Evolutionary conservation across 2,329 filamentous ascomycete genomes (phyloP).

Genomic region (Colletotrichum sp.): DNA sequence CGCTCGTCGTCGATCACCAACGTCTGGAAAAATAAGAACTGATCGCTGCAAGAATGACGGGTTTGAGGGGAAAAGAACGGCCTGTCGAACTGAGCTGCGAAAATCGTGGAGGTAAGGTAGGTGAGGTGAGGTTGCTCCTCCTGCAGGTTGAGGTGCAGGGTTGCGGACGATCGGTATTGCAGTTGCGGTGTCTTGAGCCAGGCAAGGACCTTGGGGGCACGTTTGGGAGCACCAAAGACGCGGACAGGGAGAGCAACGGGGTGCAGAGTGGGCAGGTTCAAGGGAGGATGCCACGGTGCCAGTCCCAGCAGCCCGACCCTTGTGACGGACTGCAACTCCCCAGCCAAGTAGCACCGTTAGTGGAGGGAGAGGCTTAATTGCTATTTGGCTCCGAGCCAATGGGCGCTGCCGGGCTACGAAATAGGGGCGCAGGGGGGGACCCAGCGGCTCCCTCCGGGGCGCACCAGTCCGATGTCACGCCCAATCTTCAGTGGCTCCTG

Average conservation of each 20-base stretch:
- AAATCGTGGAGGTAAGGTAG: not conserved
- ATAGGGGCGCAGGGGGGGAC: slow-evolving; percentile 10
- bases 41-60: not conserved
- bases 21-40: not conserved
- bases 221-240: not conserved
- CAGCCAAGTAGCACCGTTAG: slow-evolving; percentile 6
- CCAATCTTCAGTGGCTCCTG: slow-evolving; percentile 5
- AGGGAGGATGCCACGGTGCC: not conserved
- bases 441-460: slow-evolving; percentile 11
- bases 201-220: not conserved
- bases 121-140: not conserved
- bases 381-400: slow-evolving; percentile 19
- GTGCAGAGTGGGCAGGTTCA: not conserved
- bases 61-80: not conserved
- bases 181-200: not conserved
- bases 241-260: slow-evolving; percentile 16
- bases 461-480: slow-evolving; percentile 1
- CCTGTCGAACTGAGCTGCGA: not conserved
- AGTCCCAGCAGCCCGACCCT: slow-evolving; percentile 11
- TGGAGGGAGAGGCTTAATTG: slow-evolving; percentile 20
- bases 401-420: not conserved
- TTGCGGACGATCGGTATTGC: slow-evolving; percentile 3
- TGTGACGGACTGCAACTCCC: slow-evolving; percentile 9
- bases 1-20: not conserved
- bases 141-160: slow-evolving; percentile 6